Evolutionary conservation across 192 early-diverging fungal species (phyloP).

Genomic region (Backusella morwellensis): DNA sequence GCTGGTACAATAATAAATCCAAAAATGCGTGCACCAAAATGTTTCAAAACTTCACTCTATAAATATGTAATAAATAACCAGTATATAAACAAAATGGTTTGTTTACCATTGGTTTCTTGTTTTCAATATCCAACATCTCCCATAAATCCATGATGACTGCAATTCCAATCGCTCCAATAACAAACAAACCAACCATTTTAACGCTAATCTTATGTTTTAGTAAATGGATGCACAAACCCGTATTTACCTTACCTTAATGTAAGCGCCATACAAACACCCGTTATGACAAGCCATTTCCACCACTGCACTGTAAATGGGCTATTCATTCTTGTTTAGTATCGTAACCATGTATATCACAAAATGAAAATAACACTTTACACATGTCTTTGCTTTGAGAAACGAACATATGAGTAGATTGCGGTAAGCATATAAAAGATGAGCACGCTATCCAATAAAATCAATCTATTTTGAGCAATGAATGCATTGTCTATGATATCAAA

Average conservation of each 20-base stretch:
- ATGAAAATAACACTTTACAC: conserved; percentile 29
- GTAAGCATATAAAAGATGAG: conserved; percentile 88
- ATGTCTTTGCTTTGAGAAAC: conserved; percentile 70
- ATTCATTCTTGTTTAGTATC: conserved; percentile 19
- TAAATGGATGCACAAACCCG: neutral
- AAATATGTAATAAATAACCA: neutral
- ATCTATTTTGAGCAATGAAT: conserved; percentile 83
- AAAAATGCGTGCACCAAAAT: conserved; percentile 84
- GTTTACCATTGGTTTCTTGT: conserved; percentile 62
- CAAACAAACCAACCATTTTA: conserved; percentile 95
- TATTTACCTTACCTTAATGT: conserved; percentile 40
- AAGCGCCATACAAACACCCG: conserved; percentile 80
- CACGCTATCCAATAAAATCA: conserved; percentile 94
- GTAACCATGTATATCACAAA: neutral
- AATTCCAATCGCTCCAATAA: conserved; percentile 79
- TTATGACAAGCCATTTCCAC: conserved; percentile 84
- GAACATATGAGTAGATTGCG: conserved; percentile 83
- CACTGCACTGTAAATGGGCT: conserved; percentile 73
- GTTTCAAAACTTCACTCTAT: conserved; percentile 64
- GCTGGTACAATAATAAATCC: conserved; percentile 83
- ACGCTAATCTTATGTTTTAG: conserved; percentile 45
- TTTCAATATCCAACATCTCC: conserved; percentile 84
- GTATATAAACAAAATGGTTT: neutral
- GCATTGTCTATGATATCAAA: conserved; percentile 65
- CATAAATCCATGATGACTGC: conserved; percentile 88